phyloP scores from a whole-genome alignment of 1,284 basidiomycete genomes.

The Phellopilus nigrolimitatus region DNA sequence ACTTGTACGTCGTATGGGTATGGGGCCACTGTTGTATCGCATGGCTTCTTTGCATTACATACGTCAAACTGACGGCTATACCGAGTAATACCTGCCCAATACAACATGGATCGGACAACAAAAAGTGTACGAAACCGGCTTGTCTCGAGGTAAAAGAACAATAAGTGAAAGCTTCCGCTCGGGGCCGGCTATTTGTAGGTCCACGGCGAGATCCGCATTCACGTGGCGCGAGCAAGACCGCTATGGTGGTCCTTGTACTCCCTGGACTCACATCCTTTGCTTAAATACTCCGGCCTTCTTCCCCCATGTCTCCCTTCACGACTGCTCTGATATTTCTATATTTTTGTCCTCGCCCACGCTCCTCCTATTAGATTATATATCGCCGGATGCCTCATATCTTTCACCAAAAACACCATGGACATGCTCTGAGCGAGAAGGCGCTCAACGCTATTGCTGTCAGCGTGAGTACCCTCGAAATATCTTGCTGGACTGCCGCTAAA shows the following conservation, averaged over 20 bases:
- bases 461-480: not conserved
- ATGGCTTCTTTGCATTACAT: too few relatives aligned
- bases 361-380: not conserved
- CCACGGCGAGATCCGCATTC: too few relatives aligned
- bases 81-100: too few relatives aligned
- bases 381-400: constrained; percentile 4
- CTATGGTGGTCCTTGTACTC: constrained; percentile 8
- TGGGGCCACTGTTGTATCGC: too few relatives aligned
- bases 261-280: not conserved
- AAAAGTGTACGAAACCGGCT: too few relatives aligned
- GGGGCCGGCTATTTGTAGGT: too few relatives aligned
- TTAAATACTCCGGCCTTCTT: not conserved
- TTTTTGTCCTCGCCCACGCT: not conserved
- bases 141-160: too few relatives aligned
- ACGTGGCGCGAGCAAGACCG: too few relatives aligned
- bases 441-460: not conserved
- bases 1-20: too few relatives aligned
- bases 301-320: not conserved
- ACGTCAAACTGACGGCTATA: too few relatives aligned
- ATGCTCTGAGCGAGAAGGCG: constrained; percentile 1
- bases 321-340: not conserved
- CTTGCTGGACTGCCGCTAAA: not conserved
- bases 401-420: constrained; percentile 1
- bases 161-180: too few relatives aligned
- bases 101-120: too few relatives aligned